Evolutionary conservation across 768 basidiomycete genomes (phyloP).

Genomic region (Boletus speciosus): DNA sequence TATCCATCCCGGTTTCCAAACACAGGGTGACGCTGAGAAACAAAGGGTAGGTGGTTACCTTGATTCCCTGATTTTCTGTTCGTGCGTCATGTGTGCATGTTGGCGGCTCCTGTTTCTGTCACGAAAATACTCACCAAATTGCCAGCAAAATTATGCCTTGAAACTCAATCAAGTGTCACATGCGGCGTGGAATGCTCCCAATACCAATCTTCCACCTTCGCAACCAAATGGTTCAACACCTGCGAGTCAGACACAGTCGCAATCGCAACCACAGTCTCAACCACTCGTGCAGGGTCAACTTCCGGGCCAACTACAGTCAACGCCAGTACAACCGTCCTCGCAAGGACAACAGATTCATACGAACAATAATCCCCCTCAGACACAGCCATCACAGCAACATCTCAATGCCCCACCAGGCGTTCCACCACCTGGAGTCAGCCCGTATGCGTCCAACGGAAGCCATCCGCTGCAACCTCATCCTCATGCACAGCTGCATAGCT

Average conservation of each 20-base stretch:
- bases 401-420: conserved; percentile 53
- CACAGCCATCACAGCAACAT: conserved; percentile 42
- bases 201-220: conserved; percentile 39
- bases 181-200: conserved; percentile 64
- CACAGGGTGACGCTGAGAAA: conserved; percentile 64
- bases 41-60: conserved; percentile 49
- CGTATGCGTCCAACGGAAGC: conserved; percentile 36
- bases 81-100: neutral
- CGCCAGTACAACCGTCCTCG: conserved; percentile 24
- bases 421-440: conserved; percentile 36
- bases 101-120: neutral
- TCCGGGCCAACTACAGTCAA: conserved; percentile 16
- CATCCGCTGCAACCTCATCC: conserved; percentile 32
- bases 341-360: conserved; percentile 29
- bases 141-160: conserved; percentile 56
- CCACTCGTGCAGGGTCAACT: conserved; percentile 23
- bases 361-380: conserved; percentile 33
- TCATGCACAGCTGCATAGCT: conserved; percentile 35
- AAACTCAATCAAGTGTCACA: conserved; percentile 63
- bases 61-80: neutral
- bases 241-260: conserved; percentile 19
- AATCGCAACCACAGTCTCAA: conserved; percentile 26
- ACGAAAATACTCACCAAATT: conserved; percentile 5
- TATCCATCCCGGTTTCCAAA: conserved; percentile 44
- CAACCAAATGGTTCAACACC: conserved; percentile 29